phyloP scores from a whole-genome alignment of 331 rosid species.

The Acacia concinna region DNA sequence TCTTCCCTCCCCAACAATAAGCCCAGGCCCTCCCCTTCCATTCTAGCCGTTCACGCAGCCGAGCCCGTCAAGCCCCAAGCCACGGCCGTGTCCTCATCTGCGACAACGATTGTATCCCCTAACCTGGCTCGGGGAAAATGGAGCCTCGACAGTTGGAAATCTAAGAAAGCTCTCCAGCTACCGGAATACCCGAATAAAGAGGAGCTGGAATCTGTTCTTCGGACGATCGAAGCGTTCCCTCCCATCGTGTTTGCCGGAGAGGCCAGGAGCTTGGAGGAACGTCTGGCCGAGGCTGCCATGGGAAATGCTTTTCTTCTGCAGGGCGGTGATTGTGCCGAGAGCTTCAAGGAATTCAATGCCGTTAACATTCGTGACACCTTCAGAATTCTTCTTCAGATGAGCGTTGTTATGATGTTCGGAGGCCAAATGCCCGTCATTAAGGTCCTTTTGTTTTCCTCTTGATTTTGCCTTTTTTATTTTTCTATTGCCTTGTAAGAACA shows the following conservation, averaged over 20 bases:
- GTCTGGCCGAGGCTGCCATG: conserved; percentile 71
- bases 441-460: conserved; percentile 54
- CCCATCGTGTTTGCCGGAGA: conserved; percentile 97
- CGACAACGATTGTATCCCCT: conserved; percentile 22
- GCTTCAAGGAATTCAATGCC: conserved; percentile 96
- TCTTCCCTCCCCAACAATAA: conserved; percentile 39
- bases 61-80: conserved; percentile 64
- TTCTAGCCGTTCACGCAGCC: conserved; percentile 76
- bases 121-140: conserved; percentile 55
- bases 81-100: not conserved
- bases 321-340: conserved; percentile 98
- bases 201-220: conserved; percentile 68
- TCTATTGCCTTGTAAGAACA: not conserved
- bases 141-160: conserved; percentile 73
- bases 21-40: conserved; percentile 38
- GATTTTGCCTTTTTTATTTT: not conserved
- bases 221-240: conserved; percentile 80
- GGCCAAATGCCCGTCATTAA: conserved; percentile 96
- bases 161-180: conserved; percentile 77
- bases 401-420: conserved; percentile 92
- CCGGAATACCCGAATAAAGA: conserved; percentile 81
- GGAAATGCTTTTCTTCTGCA: conserved; percentile 89
- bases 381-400: conserved; percentile 88
- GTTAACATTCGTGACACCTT: conserved; percentile 91
- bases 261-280: conserved; percentile 82